Evolutionary conservation across 2,329 filamentous ascomycete genomes (phyloP), one percentile per base, ranked within the genome.

Genomic region (Paraphaeosphaeria minitans): DNA sequence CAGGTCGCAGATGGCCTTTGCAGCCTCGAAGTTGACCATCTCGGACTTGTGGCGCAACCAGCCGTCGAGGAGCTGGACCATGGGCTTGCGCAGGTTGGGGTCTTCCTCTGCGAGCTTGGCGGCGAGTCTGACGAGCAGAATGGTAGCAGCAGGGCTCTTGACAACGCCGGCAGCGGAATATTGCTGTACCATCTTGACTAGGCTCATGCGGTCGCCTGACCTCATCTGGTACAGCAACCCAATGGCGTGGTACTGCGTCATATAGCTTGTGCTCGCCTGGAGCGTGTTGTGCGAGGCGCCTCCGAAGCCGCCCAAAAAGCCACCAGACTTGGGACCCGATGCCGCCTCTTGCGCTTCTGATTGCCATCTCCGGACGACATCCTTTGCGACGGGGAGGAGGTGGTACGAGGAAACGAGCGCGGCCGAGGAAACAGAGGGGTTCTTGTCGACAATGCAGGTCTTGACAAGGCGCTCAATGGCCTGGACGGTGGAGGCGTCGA

Each of bases 111-210:
- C 94, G 62, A 99, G 83, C 82, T 97, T 95, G 43, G 94, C 92
- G 35, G 95, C 95, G 65, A 99, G 81, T 67, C 95, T 87, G 56
- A 99, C 95, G 29, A 99, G 85, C 86, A 99, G 89, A 52, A 99
- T 87, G 58, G 93, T 89, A 35, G 93, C 95, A 60, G 94, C 92
- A 21, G 95, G 93, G 78, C 91, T 97, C 87, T 97, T 98, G 62
- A 98, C 89, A 12, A 92, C 92, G 58, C 95, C 95, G 16, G 93
- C 87, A 54, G 89, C 89, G 53, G 93, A 93, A 76, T 97, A 98
- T 78, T 99, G 95, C 81, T 99, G 95, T n/a, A 99, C 94, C 95
- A 99, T 98, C 85, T 99, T 99, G 61, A 98, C 94, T 69, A 99
- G 81, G 22, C 95, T 93, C 95, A 99, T 99, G 71, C 95, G 88